Percentiles rank a stretch among this genome's conserved stretches.
Evolutionary conservation across 2,329 filamentous ascomycete genomes (phyloP).

Genomic region (Fusarium pseudoanthophilum): DNA sequence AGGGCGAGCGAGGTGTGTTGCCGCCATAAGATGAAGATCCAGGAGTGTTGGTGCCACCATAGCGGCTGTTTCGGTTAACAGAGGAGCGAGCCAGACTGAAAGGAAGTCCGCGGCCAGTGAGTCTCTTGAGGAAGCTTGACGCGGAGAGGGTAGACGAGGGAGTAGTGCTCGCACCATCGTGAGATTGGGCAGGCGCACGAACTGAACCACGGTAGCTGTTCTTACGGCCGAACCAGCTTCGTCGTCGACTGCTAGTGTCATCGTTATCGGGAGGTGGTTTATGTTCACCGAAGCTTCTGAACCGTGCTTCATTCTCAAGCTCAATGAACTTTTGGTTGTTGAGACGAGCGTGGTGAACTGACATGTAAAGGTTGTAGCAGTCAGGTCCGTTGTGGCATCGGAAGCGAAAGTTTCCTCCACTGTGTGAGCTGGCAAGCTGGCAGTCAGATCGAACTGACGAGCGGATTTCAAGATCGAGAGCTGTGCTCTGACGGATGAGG

Average conservation of each 20-base stretch:
- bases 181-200: slow-evolving; percentile 72
- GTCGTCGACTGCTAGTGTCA: slow-evolving; percentile 59
- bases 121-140: slow-evolving; percentile 82
- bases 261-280: slow-evolving; percentile 61
- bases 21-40: slow-evolving; percentile 63
- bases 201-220: slow-evolving; percentile 73
- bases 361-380: slow-evolving; percentile 82
- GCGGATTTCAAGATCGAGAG: slow-evolving; percentile 91
- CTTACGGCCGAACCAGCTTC: slow-evolving; percentile 70
- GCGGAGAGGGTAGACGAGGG: slow-evolving; percentile 71
- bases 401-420: slow-evolving; percentile 86
- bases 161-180: slow-evolving; percentile 77
- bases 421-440: slow-evolving; percentile 70
- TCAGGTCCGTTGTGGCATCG: slow-evolving; percentile 80
- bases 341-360: slow-evolving; percentile 89
- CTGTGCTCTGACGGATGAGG: slow-evolving; percentile 88
- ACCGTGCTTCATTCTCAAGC: slow-evolving; percentile 73
- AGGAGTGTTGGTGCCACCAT: slow-evolving; percentile 70
- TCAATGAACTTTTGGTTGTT: slow-evolving; percentile 90
- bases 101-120: slow-evolving; percentile 74
- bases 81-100: slow-evolving; percentile 89
- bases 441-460: slow-evolving; percentile 82
- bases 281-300: slow-evolving; percentile 75
- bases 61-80: slow-evolving; percentile 66
- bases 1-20: slow-evolving; percentile 66